Evolutionary conservation across 129 eudicot genomes (phyloP).

Genomic region (Scalesia atractyloides): DNA sequence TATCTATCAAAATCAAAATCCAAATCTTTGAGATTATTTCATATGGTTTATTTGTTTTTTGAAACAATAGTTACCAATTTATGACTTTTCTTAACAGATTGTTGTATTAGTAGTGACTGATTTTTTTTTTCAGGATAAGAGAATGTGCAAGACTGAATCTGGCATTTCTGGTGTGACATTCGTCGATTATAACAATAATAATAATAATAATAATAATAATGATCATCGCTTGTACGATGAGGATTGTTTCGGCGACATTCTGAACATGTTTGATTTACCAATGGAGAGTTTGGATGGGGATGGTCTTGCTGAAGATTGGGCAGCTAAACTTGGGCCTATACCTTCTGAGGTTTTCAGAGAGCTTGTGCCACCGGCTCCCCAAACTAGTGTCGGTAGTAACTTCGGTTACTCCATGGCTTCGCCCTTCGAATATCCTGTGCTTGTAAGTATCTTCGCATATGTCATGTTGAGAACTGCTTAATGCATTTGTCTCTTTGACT

Average conservation of each 20-base stretch:
- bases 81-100: not conserved
- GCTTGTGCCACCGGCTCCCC: conserved; percentile 30
- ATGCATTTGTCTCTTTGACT: not conserved
- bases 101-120: conserved; percentile 5
- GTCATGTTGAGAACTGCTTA: not conserved
- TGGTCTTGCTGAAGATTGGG: conserved; percentile 58
- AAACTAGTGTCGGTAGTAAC: conserved; percentile 24
- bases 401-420: conserved; percentile 16
- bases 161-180: conserved; percentile 33
- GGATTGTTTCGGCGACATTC: conserved; percentile 41
- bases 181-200: conserved; percentile 10
- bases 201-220: not conserved
- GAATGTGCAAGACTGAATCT: conserved; percentile 47
- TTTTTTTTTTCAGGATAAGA: conserved; percentile 39
- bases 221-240: conserved; percentile 26
- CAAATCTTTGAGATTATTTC: conserved; percentile 1
- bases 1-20: not conserved
- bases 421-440: conserved; percentile 29
- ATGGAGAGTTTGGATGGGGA: conserved; percentile 66
- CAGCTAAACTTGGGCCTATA: conserved; percentile 58
- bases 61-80: not conserved
- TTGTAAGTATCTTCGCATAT: conserved; percentile 28
- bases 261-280: conserved; percentile 54
- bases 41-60: not conserved
- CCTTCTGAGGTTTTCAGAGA: conserved; percentile 46